These are phyloP conservation scores for Fusarium pseudoanthophilum DNA, from an alignment of 2,329 filamentous ascomycete genomes.

Conservation along the genomic window DNA sequence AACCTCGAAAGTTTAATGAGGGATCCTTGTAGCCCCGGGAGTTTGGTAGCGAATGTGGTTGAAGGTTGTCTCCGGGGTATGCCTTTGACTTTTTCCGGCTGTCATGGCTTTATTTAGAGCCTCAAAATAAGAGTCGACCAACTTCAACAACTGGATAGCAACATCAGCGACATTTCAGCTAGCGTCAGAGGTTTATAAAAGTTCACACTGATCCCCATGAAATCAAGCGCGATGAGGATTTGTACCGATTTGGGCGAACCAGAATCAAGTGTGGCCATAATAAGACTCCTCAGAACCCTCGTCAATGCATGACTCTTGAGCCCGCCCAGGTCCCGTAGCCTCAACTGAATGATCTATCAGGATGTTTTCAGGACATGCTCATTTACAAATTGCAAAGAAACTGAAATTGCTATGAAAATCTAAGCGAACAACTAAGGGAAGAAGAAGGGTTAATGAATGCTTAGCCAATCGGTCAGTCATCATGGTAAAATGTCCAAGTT, in stretches of 20 bases:
- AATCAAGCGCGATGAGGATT: neutral
- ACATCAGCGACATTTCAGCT: neutral
- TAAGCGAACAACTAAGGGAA: neutral
- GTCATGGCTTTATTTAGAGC: neutral
- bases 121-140: too few species aligned
- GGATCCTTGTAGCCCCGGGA: neutral
- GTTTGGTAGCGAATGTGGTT: neutral
- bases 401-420: accelerated
- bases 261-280: accelerated
- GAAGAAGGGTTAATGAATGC: accelerated
- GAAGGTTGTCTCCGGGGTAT: neutral
- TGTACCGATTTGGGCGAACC: accelerated
- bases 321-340: too few species aligned
- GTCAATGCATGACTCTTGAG: neutral
- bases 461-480: too few species aligned
- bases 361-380: neutral
- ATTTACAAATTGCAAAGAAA: too few species aligned
- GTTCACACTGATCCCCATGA: accelerated
- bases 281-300: too few species aligned
- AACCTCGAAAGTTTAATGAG: neutral
- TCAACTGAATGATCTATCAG: too few species aligned
- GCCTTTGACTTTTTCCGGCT: neutral
- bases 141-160: accelerated
- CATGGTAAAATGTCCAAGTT: too few species aligned
- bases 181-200: accelerated